Evolutionary conservation across 805 yeast genomes (phyloP), one percentile per base, ranked within the genome.

Genomic region (Teunomyces cretensis): DNA sequence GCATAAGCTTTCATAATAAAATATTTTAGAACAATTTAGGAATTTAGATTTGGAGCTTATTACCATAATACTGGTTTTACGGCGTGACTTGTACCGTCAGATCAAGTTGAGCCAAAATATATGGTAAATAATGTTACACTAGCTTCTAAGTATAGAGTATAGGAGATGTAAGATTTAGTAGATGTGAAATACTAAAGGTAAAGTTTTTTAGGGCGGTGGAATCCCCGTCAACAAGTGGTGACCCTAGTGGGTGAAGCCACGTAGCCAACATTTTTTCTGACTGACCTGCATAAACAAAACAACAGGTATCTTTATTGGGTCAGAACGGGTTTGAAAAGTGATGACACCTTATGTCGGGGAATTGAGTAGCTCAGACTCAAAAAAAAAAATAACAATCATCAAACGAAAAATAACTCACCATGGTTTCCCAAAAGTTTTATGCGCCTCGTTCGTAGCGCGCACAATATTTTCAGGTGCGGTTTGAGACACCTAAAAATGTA

Each of bases 111-210:
- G 38, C 19, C 38, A 35, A 35, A 35, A 35, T 22, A 35, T 9
- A 22, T 32, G 17, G 15, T 35, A 35, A 35, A 35, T 35, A 35
- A 35, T 35, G 28, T 35, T 19, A 9, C 38, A 22, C 17, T 35
- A 35, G 28, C 28, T 35, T 35, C 38, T 35, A 35, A 35, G 38
- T 35, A 35, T 35, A 35, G 38, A 35, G 38, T 35, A 35, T 35
- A 22, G 14, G 22, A 24, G 17, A 12, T 17, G 38, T 9, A n/a
- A 19, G 28, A 35, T 35, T 35, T 35, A 35, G 38, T 22, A 35
- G 38, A 35, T 35, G 15, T n/a, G 16, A 35, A 33, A 35, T 35
- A 35, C 38, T 35, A 35, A 35, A 35, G 28, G 38, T 35, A 35
- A 35, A 17, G 14, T 24, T 35, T 17, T n/a, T n/a, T 19, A 17